A percentile compares a stretch with the other conserved stretches of the same genome.
phyloP scores from a whole-genome alignment of 345 rosid genomes.

The Isatis tinctoria region DNA sequence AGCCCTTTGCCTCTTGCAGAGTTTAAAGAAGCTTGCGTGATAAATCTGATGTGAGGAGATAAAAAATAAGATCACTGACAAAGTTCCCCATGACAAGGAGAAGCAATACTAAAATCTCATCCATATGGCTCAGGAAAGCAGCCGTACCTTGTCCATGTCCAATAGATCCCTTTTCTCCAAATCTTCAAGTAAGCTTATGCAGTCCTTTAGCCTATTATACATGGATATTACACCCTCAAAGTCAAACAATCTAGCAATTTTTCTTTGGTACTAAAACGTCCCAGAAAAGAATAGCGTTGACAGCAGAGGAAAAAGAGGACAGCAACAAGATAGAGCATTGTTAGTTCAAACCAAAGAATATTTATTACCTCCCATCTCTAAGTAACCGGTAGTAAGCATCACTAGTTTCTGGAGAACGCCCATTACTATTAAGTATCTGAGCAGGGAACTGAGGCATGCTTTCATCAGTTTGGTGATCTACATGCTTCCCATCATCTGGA shows the following conservation, averaged over 20 bases:
- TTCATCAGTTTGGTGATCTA: constrained; percentile 32
- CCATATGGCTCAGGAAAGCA: constrained; percentile 10
- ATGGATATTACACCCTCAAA: neutral
- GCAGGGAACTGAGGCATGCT: constrained; percentile 30
- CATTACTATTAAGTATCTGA: constrained; percentile 33
- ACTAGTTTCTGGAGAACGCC: constrained; percentile 31
- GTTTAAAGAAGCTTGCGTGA: constrained; percentile 73
- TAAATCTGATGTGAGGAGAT: constrained; percentile 51
- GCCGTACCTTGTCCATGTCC: constrained; percentile 75
- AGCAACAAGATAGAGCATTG: neutral
- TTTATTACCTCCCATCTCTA: constrained; percentile 64
- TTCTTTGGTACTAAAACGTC: constrained; percentile 5
- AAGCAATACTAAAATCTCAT: neutral
- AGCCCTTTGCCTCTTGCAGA: constrained; percentile 67
- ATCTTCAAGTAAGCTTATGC: constrained; percentile 74
- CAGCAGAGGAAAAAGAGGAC: neutral
- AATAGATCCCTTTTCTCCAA: constrained; percentile 54
- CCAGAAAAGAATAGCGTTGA: neutral
- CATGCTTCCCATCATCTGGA: constrained; percentile 37
- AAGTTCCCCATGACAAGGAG: neutral
- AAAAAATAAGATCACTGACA: constrained; percentile 4
- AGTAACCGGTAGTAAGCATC: constrained; percentile 54
- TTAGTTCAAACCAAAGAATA: neutral
- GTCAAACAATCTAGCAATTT: neutral
- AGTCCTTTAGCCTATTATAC: constrained; percentile 56